Evolutionary conservation across 2,329 filamentous ascomycete genomes (phyloP), one percentile per base, ranked within the genome.

Genomic region (Nothopassalora personata): DNA sequence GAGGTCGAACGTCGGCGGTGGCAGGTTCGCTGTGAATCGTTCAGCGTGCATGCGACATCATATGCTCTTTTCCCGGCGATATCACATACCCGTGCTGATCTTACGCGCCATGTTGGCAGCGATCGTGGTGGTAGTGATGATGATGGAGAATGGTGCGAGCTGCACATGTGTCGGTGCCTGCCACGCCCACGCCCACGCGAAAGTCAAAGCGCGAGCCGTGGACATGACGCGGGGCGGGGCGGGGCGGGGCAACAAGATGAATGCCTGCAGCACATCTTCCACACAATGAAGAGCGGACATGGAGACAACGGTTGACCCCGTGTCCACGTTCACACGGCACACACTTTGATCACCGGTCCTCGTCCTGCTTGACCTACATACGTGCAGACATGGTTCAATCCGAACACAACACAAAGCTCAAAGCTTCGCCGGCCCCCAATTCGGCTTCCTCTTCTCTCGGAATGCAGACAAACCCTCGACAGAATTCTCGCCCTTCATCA

Each of bases 1-100:
- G 46, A 99, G 83, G 69, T 97, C 94, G 67, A 97, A 87, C 71
- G 93, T 96, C 9, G 93, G 92, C 6, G 83, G 76, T 18, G 69
- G 64, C 19, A 70, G 54, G 39, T 62, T 57, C 47, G 49, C 59
- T 47, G 39, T 11, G 13, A n/a, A 23, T 23, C 23, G 23, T 23
- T 23, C 23, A 23, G 23, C 23, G 23, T 23, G 23, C 23, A 23
- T 23, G 23, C 23, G 23, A 23, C 23, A 23, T 23, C 23, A 23
- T 3, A 3, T 23, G 23, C 23, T 23, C 23, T 23, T 23, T 23
- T 1, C 23, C 23, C 23, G 23, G 23, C 23, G 23, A 28, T 15
- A 18, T 2, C 5, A 10, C 27, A 15, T 19, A 34, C 30, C 30
- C 34, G 27, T 51, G 30, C 27, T 49, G 46, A 28, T 13, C 10